phyloP scores from a whole-genome alignment of 2,329 filamentous ascomycete species.

The Xylaria sp. region DNA sequence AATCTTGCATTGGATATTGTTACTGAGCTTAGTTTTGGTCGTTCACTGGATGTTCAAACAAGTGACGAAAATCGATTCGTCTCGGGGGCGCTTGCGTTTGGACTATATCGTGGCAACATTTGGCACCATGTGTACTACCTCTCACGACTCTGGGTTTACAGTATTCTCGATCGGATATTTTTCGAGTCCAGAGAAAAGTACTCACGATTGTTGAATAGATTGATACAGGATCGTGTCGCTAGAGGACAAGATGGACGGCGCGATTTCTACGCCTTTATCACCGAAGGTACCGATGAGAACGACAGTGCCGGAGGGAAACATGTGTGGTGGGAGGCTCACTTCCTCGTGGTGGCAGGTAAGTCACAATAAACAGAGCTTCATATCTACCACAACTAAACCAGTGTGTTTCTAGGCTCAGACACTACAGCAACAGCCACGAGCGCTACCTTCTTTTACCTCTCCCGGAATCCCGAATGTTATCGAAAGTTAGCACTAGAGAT shows the following conservation, averaged over 20 bases:
- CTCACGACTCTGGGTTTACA: not conserved
- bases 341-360: slow-evolving; percentile 1
- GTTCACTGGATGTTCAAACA: slow-evolving; percentile 30
- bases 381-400: not conserved
- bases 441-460: not conserved
- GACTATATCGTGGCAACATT: slow-evolving; percentile 2
- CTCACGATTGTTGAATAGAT: slow-evolving; percentile 15
- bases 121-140: slow-evolving; percentile 12
- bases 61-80: slow-evolving; percentile 4
- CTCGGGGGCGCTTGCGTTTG: not conserved
- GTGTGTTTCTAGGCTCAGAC: not conserved
- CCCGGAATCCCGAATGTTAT: not conserved
- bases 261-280: slow-evolving; percentile 37
- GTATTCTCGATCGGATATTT: slow-evolving; percentile 4
- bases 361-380: too few species aligned
- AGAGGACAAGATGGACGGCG: slow-evolving; percentile 21
- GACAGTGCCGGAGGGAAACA: not conserved
- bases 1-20: slow-evolving; percentile 31
- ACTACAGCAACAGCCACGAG: not conserved
- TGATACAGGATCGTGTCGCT: slow-evolving; percentile 28
- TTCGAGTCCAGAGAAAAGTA: slow-evolving; percentile 6
- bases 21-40: slow-evolving; percentile 36
- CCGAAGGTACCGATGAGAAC: slow-evolving; percentile 4
- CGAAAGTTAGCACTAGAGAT: not conserved
- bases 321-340: not conserved